Base-by-base conservation (phyloP, 495 filamentous ascomycete species). In the Lophium mytilinum region DNA sequence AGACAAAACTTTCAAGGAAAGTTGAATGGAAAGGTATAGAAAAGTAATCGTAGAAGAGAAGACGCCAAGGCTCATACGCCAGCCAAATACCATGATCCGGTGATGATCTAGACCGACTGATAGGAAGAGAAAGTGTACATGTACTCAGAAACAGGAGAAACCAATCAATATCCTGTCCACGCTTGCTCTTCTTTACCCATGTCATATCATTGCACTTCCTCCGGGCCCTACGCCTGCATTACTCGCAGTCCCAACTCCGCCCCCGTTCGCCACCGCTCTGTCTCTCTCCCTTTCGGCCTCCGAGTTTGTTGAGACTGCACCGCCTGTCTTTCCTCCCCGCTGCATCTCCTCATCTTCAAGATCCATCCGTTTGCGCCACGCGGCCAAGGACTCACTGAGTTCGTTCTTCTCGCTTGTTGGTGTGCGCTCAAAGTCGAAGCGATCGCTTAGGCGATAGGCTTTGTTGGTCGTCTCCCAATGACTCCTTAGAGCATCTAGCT, bases 401-500 rank as follows among this genome's bases (percentile, higher is more conserved):
- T 65, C 63, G 33, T 47, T 57, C 53, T 68, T 63, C 56, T 62
- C 61, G 18, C 57, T 56, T 19, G 78, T 82, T 11, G 77, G 72
- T 21, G 80, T 81, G 19, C 80, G 76, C 58, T 96, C 91, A 58
- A 93, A 86, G 66, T 96, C 92, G 65, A 95, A 92, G 12, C 81
- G 75, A 62, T 83, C 91, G 69, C 87, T 92, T 43, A 95, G 75
- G 14, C 92, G 84, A 68, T 96, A 96, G 60, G 86, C 92, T 71
- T 91, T 91, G 72, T 91, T 96, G 40, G 90, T 96, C 45, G 85
- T 86, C 71, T 97, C 91, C 92, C 94, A 97, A 57, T 95, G 93
- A 35, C 75, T 84, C 35, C 92, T 84, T 39, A 97, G 78, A 15
- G 85, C 80, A 55, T 98, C 93, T 4, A 99, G 81, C 71, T 99